Base-by-base conservation (phyloP, 2,329 filamentous ascomycete species). In the Ascochyta rabiei region DNA sequence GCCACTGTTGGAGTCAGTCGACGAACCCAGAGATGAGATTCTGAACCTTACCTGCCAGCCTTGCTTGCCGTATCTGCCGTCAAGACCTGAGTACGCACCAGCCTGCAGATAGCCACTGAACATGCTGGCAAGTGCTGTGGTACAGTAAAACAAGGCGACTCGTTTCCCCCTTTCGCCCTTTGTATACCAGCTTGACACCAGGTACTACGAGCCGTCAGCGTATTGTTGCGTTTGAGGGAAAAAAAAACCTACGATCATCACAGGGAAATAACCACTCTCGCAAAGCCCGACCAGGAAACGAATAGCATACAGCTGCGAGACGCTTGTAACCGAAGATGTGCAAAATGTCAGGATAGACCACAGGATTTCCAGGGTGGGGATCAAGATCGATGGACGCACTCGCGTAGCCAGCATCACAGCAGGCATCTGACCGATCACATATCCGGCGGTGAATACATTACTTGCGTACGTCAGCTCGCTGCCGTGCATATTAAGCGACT, bases 181-280 rank as follows among this genome's bases (percentile, higher is more conserved):
- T 0, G 74, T 78, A 46, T 79, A 80, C 77, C 76, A 80, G 6
- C 74, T 76, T 2, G 75, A 72, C 0, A 79, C 62, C 9, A 79
- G 53, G 44, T 71, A 72, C 56, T 63, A 10, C 1, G 9, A 1
- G 8, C 2, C 2, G 18, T 46, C 58, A 53, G 60, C 33, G 41
- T 10, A 15, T 9, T 34, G 12, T 2, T 3, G 13, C 19, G 1
- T 26, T 23, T 15, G 5, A 18, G 4, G 23, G 18, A 6, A n/a
- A n/a, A 1, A 1, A 1, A 13, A 15, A 57, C 60, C 59, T 41
- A 65, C 60, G 18, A 66, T 67, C 57, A 69, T 73, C 1, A 71
- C 67, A 0, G 69, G 66, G 31, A 69, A 72, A 19, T 69, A 68
- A 0, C 62, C 66, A 9, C 59, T 60, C 41, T 71, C 68, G 15